These are phyloP conservation scores for Phytopythium litorale DNA, from an alignment of 352 stramenopile genomes.

Conservation along the genomic window DNA sequence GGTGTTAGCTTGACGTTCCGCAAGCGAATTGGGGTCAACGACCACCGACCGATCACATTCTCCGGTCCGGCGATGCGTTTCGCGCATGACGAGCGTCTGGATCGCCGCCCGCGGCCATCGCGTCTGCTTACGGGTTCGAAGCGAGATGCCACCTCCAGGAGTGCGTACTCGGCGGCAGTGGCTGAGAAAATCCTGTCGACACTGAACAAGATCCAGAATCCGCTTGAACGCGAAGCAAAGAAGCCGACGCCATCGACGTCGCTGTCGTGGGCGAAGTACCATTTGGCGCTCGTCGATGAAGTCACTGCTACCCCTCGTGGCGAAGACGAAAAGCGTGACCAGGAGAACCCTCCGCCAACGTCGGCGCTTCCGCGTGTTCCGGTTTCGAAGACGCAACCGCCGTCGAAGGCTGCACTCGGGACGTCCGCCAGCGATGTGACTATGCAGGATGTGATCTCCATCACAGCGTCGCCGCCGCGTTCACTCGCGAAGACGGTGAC, in stretches of 20 bases:
- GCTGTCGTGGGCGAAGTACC: conserved; percentile 83
- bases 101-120: conserved; percentile 59
- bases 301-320: conserved; percentile 10
- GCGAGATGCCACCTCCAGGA: conserved; percentile 47
- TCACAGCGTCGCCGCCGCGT: conserved; percentile 16
- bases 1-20: conserved; percentile 28
- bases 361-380: conserved; percentile 40
- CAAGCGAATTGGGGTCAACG: conserved; percentile 39
- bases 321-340: conserved; percentile 23
- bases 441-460: conserved; percentile 24
- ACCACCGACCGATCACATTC: conserved; percentile 37
- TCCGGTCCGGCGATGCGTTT: conserved; percentile 27
- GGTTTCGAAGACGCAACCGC: conserved; percentile 11
- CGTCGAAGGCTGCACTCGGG: conserved; percentile 9
- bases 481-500: conserved; percentile 19
- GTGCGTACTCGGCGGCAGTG: conserved; percentile 70
- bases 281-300: conserved; percentile 52
- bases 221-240: conserved; percentile 60
- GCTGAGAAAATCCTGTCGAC: conserved; percentile 78
- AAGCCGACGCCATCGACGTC: conserved; percentile 77
- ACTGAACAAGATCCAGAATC: conserved; percentile 79
- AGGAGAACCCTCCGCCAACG: conserved; percentile 50
- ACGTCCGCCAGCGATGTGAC: conserved; percentile 10
- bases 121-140: conserved; percentile 70
- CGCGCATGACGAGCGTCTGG: conserved; percentile 47